Conservation (phyloP, 495 filamentous ascomycete species). For the Clohesyomyces aquaticus region DNA sequence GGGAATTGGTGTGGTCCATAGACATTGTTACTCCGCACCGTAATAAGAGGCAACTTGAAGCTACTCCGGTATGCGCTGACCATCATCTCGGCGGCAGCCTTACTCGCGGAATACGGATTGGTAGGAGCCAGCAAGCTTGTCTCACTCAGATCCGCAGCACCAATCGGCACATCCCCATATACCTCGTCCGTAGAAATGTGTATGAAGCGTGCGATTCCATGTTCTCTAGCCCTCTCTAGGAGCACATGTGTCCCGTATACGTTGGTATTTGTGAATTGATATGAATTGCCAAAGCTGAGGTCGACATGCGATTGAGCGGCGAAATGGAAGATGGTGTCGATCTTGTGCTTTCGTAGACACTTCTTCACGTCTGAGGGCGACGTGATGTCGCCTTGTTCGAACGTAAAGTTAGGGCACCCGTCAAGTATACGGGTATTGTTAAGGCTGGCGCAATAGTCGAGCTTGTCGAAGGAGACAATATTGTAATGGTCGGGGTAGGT, state of each 20-base stretch:
- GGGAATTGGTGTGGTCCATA: constrained; percentile 80
- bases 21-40: constrained; percentile 77
- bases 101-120: constrained; percentile 77
- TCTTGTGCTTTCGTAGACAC: constrained; percentile 62
- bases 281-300: constrained; percentile 71
- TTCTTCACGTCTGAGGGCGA: constrained; percentile 62
- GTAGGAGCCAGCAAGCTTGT: constrained; percentile 66
- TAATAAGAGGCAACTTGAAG: constrained; percentile 71
- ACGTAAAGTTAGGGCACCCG: constrained; percentile 68
- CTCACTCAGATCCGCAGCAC: constrained; percentile 64
- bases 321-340: constrained; percentile 78
- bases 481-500: constrained; percentile 71
- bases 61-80: constrained; percentile 74
- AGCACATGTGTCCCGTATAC: constrained; percentile 75
- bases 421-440: constrained; percentile 69
- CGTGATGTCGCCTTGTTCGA: constrained; percentile 72
- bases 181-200: constrained; percentile 79
- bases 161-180: constrained; percentile 71
- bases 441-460: constrained; percentile 72
- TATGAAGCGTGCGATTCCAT: constrained; percentile 67
- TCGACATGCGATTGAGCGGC: constrained; percentile 77
- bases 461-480: constrained; percentile 75
- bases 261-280: constrained; percentile 70
- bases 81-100: constrained; percentile 80
- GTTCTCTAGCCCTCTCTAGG: constrained; percentile 67